Evolutionary conservation across 441 rosid species (phyloP), one percentile per base, ranked within the genome.

Genomic region (Flueggea neowawraea): DNA sequence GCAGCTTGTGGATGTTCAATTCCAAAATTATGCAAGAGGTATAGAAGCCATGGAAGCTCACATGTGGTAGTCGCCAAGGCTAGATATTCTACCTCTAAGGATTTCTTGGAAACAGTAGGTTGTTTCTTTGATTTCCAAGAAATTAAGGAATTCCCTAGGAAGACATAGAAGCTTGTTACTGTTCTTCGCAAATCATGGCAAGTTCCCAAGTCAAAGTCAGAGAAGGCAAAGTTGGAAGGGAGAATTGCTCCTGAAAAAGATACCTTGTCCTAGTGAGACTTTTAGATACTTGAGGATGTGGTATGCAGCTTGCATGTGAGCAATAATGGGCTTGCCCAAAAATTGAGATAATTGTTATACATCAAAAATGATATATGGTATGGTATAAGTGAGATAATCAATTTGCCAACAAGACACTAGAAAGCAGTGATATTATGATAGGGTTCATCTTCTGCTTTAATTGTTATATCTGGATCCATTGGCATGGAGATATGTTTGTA

Each of bases 61-160:
- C 44, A 41, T 5, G 44, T 41, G 5, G 44, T 14, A 11, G 53
- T 6, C 16, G 49, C 48, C 17, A 61, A 9, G 4, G 64, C 16
- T 4, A n/a, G 13, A 50, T 61, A 61, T 52, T 61, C 39, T 14
- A 10, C 55, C n/a, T 61, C 41, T 12, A 16, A 1, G 5, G 54
- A 17, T 15, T 61, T 61, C 64, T 61, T 61, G 15, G 64, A 11
- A n/a, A n/a, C n/a, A n/a, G n/a, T n/a, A n/a, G n/a, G n/a, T n/a
- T n/a, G n/a, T n/a, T n/a, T n/a, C n/a, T n/a, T n/a, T n/a, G n/a
- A n/a, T n/a, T n/a, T n/a, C n/a, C n/a, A n/a, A n/a, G n/a, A n/a
- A n/a, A n/a, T 17, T 28, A 28, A 10, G 2, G 12, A 45, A 47
- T 17, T 28, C 3, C 55, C 64, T 9, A 16, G 28, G 10, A 48